Conservation (phyloP, 768 basidiomycete genomes). For the Tephrocybe sp. region DNA sequence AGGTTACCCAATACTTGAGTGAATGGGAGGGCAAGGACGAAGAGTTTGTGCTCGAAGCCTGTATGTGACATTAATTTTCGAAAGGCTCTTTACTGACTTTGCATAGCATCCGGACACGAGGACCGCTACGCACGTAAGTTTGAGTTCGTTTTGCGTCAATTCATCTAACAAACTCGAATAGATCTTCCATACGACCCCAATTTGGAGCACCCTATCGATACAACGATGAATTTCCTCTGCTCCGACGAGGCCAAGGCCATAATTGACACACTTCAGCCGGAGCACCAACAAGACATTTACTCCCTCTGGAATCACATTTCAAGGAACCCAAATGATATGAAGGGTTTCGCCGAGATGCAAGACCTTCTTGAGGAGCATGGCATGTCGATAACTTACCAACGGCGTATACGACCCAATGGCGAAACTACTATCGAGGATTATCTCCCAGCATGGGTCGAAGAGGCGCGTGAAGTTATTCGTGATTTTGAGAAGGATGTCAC, state of each 20-base stretch:
- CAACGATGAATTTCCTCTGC: neutral
- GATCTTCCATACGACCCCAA: conserved; percentile 2
- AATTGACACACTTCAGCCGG: neutral
- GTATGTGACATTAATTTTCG: neutral
- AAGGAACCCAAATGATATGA: conserved; percentile 1
- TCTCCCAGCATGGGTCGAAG: neutral
- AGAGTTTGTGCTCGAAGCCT: conserved; percentile 2
- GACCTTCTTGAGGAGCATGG: conserved; percentile 6
- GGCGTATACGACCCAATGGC: neutral
- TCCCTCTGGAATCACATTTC: neutral
- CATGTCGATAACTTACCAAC: neutral
- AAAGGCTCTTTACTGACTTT: neutral
- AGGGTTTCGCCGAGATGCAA: neutral
- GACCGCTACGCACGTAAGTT: neutral
- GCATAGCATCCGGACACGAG: neutral
- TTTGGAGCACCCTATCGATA: neutral
- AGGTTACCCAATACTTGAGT: conserved; percentile 10
- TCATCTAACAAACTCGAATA: neutral
- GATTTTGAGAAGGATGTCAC: neutral
- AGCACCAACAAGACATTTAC: conserved; percentile 3
- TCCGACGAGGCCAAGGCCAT: neutral
- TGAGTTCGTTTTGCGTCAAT: neutral
- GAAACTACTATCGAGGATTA: neutral
- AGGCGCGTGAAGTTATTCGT: neutral
- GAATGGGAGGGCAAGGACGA: conserved; percentile 14